Evolutionary conservation across 2,329 filamentous ascomycete species (phyloP).

Genomic region (Colletotrichum navitas): DNA sequence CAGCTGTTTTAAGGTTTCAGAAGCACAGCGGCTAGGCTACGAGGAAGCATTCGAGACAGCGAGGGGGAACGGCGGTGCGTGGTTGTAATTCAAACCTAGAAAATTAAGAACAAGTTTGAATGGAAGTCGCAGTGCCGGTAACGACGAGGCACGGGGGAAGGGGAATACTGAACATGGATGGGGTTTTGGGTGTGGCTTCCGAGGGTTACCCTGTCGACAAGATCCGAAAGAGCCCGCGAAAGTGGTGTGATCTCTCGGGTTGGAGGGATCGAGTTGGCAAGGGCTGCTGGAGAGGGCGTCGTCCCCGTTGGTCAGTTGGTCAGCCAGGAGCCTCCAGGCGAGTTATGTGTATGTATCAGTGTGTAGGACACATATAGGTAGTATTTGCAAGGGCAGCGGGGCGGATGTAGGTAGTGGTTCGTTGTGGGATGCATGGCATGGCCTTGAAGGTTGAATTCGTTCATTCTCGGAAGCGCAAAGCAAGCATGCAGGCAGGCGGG

Average conservation of each 20-base stretch:
- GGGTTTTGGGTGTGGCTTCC: conserved; percentile 7
- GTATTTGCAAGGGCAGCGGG: neutral
- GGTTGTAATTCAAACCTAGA: neutral
- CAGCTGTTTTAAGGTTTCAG: conserved; percentile 30
- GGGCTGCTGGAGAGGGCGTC: neutral
- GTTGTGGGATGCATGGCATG: neutral
- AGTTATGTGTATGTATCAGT: neutral
- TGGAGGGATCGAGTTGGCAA: conserved; percentile 12
- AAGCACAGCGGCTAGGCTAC: conserved; percentile 11
- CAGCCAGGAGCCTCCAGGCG: neutral
- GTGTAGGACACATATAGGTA: neutral
- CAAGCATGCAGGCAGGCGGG: neutral
- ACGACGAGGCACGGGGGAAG: neutral
- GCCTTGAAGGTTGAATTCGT: neutral
- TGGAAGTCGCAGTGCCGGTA: neutral
- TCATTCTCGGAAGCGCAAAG: neutral
- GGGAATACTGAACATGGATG: neutral
- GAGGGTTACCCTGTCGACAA: conserved; percentile 21
- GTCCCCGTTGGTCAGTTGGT: conserved; percentile 16
- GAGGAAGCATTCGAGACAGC: neutral
- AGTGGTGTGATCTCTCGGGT: conserved; percentile 40
- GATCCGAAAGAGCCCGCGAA: conserved; percentile 31
- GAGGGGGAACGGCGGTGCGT: neutral
- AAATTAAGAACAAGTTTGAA: neutral
- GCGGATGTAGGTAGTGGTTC: neutral